Percentiles rank a stretch among this genome's conserved stretches.
These are phyloP conservation scores for carrot (Daucus carota) DNA, from an alignment of 129 eudicot species.

Conservation along the genomic window DNA sequence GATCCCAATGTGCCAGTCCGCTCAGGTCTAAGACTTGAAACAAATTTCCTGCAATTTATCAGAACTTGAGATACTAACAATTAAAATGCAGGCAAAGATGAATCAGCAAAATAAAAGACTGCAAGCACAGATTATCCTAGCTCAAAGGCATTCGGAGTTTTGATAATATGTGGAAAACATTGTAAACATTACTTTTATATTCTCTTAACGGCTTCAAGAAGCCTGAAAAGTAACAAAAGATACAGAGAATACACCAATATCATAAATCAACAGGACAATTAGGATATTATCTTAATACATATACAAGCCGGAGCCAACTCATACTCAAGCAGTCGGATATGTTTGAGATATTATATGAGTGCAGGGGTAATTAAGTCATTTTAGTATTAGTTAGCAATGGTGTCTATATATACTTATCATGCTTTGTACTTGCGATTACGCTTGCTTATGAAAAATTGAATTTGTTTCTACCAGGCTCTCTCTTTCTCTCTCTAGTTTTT, in stretches of 20 bases:
- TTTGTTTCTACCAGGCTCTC: no score
- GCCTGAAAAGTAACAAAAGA: background rate
- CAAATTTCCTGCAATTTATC: constrained; percentile 58
- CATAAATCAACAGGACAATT: background rate
- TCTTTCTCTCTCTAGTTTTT: no score
- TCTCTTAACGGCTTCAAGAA: background rate
- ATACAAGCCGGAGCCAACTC: no score
- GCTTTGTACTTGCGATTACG: no score
- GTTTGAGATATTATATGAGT: background rate
- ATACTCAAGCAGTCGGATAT: background rate
- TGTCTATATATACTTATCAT: no score
- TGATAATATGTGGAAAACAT: no score
- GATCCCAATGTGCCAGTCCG: constrained; percentile 56
- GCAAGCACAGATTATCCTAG: background rate
- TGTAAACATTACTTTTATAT: background rate
- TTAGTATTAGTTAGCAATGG: background rate
- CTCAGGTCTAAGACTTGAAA: constrained; percentile 72
- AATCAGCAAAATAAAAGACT: background rate
- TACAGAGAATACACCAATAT: background rate
- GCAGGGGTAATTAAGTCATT: background rate
- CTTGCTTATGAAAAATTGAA: no score
- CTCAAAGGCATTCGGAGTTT: background rate
- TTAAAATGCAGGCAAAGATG: background rate
- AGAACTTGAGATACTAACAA: background rate
- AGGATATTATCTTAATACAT: background rate